Conservation (phyloP, 106 monocot species). For the Dioscorea alata region DNA sequence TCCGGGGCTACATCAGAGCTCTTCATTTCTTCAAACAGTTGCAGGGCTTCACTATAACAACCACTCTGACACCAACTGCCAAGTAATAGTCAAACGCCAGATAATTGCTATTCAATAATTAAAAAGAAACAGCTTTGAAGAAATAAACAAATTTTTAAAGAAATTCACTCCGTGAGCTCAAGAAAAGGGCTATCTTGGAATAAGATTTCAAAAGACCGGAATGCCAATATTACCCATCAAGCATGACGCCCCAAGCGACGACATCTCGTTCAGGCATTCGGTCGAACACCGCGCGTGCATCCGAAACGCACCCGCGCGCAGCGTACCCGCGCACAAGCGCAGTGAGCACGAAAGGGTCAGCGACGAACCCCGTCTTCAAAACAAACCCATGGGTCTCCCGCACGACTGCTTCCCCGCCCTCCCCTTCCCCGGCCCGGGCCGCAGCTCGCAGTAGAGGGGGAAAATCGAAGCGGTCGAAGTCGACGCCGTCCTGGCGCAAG, state of each 20-base stretch:
- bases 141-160: not conserved
- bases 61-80: slow-evolving; percentile 64
- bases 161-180: no score
- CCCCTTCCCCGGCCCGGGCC: slow-evolving; percentile 7
- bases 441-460: slow-evolving; percentile 44
- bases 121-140: no score
- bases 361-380: slow-evolving; percentile 40
- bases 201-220: no score
- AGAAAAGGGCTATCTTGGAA: no score
- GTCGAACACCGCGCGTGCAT: slow-evolving; percentile 75
- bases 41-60: slow-evolving; percentile 47
- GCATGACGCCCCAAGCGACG: slow-evolving; percentile 81
- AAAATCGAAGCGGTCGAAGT: slow-evolving; percentile 42
- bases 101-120: not conserved
- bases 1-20: slow-evolving; percentile 24
- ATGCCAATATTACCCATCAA: slow-evolving; percentile 43
- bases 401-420: slow-evolving; percentile 2
- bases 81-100: not conserved
- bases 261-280: slow-evolving; percentile 51
- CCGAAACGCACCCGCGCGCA: slow-evolving; percentile 11
- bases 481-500: slow-evolving; percentile 23
- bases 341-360: slow-evolving; percentile 67
- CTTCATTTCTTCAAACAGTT: slow-evolving; percentile 59
- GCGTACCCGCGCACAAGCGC: slow-evolving; percentile 46
- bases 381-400: slow-evolving; percentile 55